These are phyloP conservation scores for Yamadazyma ubonensis DNA, from an alignment of 805 yeast species.

Conservation along the genomic window DNA sequence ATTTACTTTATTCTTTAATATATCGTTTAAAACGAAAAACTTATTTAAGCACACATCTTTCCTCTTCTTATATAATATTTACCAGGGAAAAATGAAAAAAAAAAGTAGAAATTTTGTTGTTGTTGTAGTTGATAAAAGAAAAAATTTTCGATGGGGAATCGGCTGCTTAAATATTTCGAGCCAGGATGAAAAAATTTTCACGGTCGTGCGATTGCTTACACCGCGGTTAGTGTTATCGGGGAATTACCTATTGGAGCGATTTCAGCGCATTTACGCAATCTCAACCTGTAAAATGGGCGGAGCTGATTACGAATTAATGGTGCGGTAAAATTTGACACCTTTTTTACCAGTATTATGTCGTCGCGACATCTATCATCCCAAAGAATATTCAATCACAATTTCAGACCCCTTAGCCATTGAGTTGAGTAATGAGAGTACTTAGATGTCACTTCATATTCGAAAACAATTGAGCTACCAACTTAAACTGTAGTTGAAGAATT, in stretches of 20 bases:
- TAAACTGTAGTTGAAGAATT: too few relatives aligned
- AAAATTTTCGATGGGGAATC: neutral
- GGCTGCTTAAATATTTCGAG: slow-evolving; percentile 5
- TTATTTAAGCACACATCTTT: slow-evolving; percentile 13
- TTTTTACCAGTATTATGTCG: too few relatives aligned
- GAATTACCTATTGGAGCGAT: slow-evolving; percentile 1
- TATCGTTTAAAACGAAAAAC: slow-evolving; percentile 1
- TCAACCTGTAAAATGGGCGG: neutral
- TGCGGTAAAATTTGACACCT: too few relatives aligned
- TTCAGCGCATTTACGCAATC: neutral
- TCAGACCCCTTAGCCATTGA: too few relatives aligned
- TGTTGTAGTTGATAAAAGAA: slow-evolving; percentile 9
- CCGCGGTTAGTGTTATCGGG: neutral
- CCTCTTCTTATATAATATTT: slow-evolving; percentile 2
- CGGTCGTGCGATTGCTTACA: slow-evolving; percentile 6
- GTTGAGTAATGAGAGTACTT: too few relatives aligned
- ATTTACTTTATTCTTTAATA: slow-evolving; percentile 9
- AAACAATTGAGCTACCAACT: too few relatives aligned
- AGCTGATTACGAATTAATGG: neutral
- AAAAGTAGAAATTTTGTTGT: slow-evolving; percentile 7
- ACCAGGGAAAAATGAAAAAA: slow-evolving; percentile 4
- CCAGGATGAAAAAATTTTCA: slow-evolving; percentile 7
- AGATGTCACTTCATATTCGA: too few relatives aligned
- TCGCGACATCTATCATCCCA: too few relatives aligned
- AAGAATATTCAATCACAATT: too few relatives aligned